Evolutionary conservation across 805 yeast species (phyloP), one percentile per base, ranked within the genome.

Genomic region (Hagleromyces aurorensis): DNA sequence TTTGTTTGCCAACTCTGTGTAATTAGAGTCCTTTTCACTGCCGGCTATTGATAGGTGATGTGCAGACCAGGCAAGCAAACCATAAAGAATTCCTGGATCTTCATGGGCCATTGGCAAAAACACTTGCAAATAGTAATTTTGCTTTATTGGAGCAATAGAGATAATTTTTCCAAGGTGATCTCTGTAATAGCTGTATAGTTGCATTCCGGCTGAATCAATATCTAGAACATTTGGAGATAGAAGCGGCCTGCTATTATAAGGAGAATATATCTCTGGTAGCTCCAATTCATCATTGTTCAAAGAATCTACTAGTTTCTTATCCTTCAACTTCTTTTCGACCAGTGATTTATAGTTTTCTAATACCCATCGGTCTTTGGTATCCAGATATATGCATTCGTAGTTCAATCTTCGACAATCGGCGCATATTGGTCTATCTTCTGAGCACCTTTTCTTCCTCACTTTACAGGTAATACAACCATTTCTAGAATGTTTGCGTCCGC

Each of bases 381-480:
- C 74, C 7, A 89, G 85, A 75, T 86, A 82, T 25, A 70, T 67
- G 52, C 94, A 82, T 29, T 65, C 67, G 30, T 79, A 65, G 10
- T 69, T 62, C n/a, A 81, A 60, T 25, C 93, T 57, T 11, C 48
- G 36, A 50, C 94, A 82, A 44, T 81, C 86, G 0, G 66, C 51
- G 47, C 94, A 82, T 10, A 59, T 50, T 2, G 94, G 94, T 30
- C 69, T 65, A 2, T 66, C 65, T 48, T 82, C 91, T 36, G 83
- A 78, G 41, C 94, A 82, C 27, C 85, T 64, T 52, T 80, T 82
- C 62, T 76, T 77, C 23, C 85, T 56, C 20, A 70, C 61, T 44
- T 77, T 78, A 52, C 86, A 78, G 0, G 82, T 77, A 21, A 77
- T 52, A 48, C 86, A 78, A 1, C 85, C 84, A n/a, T 61, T 62